Percentiles rank a stretch among this genome's conserved stretches.
phyloP scores from a whole-genome alignment of 805 yeast species.

The Wickerhamiella domercqiae region DNA sequence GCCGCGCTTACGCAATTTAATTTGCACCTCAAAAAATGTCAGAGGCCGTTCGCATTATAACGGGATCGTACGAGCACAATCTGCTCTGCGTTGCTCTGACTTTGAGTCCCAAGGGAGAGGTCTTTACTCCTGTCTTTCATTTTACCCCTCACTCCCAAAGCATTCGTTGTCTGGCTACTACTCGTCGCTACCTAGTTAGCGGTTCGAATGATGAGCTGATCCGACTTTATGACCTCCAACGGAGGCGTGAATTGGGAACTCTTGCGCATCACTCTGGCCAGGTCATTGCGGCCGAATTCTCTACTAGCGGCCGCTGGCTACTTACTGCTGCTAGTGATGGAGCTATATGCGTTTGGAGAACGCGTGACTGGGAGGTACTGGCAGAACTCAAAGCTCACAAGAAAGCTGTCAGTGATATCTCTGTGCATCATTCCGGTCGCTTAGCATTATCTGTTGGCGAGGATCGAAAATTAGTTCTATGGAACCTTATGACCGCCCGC shows the following conservation, averaged over 20 bases:
- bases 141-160: constrained; percentile 89
- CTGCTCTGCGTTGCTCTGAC: constrained; percentile 66
- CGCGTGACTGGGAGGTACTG: constrained; percentile 90
- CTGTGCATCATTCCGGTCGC: constrained; percentile 80
- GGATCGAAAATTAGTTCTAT: constrained; percentile 69
- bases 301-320: constrained; percentile 49
- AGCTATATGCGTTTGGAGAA: constrained; percentile 79
- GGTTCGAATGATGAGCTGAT: constrained; percentile 95
- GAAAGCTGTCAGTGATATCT: constrained; percentile 67
- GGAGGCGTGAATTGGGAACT: constrained; percentile 86
- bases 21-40: too few relatives aligned
- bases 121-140: constrained; percentile 88
- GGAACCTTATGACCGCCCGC: constrained; percentile 95
- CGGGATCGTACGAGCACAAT: constrained; percentile 93
- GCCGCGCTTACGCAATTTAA: too few relatives aligned
- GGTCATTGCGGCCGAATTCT: constrained; percentile 58
- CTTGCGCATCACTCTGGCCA: constrained; percentile 81
- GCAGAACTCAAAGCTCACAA: constrained; percentile 81
- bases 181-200: constrained; percentile 73
- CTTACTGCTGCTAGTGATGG: constrained; percentile 87
- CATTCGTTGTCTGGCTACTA: constrained; percentile 68
- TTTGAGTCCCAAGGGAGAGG: constrained; percentile 26
- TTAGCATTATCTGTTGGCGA: constrained; percentile 80
- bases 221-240: constrained; percentile 83
- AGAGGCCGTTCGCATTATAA: constrained; percentile 63